phyloP scores from a whole-genome alignment of 352 stramenopile genomes.

The Phytophthora pini region DNA sequence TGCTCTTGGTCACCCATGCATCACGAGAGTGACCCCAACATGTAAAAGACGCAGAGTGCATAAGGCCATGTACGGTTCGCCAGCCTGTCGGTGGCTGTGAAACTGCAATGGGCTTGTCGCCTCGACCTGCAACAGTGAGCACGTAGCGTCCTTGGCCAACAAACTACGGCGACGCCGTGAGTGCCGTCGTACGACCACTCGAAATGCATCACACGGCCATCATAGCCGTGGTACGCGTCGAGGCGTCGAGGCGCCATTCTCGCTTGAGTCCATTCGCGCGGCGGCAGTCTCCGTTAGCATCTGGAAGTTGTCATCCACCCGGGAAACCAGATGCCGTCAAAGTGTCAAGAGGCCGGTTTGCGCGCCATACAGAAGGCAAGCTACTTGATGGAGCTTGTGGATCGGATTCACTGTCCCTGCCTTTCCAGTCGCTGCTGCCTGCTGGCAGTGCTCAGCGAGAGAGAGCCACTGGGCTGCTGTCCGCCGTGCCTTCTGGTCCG shows the following conservation, averaged over 20 bases:
- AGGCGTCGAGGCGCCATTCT: too few species aligned
- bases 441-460: slow-evolving; percentile 26
- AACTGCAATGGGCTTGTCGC: slow-evolving; percentile 7
- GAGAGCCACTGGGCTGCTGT: slow-evolving; percentile 32
- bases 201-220: slow-evolving; percentile 20
- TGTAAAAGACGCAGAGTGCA: slow-evolving; percentile 29
- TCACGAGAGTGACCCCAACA: slow-evolving; percentile 8
- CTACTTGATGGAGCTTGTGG: slow-evolving; percentile 29
- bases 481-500: slow-evolving; percentile 38
- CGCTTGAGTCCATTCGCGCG: slow-evolving; percentile 1
- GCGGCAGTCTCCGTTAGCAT: slow-evolving; percentile 15
- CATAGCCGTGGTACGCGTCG: slow-evolving; percentile 25
- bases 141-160: not conserved
- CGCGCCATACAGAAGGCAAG: slow-evolving; percentile 18
- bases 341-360: slow-evolving; percentile 33
- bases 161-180: not conserved
- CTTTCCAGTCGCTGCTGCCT: slow-evolving; percentile 39
- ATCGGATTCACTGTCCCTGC: slow-evolving; percentile 35
- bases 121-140: not conserved
- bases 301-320: slow-evolving; percentile 38
- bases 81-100: slow-evolving; percentile 22
- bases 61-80: slow-evolving; percentile 34
- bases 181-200: slow-evolving; percentile 20
- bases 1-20: slow-evolving; percentile 24
- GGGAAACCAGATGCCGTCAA: slow-evolving; percentile 32